Percentiles rank a stretch among this genome's conserved stretches.
phyloP scores from a whole-genome alignment of 805 yeast genomes.

The Saccharomycodes ludwigii region DNA sequence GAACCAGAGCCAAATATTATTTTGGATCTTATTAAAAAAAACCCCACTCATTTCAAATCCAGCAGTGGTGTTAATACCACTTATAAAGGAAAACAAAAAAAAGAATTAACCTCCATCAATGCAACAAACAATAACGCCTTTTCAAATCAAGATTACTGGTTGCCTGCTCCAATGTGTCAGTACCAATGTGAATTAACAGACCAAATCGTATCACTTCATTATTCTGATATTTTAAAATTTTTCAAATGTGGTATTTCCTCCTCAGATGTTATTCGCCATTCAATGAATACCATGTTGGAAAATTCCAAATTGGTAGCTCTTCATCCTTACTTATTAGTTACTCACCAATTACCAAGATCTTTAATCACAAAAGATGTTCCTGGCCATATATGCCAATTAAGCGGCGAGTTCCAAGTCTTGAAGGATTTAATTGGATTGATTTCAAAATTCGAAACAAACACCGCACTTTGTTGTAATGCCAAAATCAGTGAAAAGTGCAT shows the following conservation, averaged over 20 bases:
- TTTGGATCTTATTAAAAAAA: not conserved
- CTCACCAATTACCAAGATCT: constrained; percentile 76
- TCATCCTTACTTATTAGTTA: constrained; percentile 79
- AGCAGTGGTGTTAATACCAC: too few species aligned
- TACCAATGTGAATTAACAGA: constrained; percentile 83
- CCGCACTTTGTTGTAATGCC: constrained; percentile 61
- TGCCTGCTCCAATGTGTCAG: constrained; percentile 75
- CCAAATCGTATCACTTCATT: constrained; percentile 83
- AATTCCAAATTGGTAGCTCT: constrained; percentile 74
- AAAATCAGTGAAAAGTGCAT: constrained; percentile 14
- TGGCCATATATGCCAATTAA: constrained; percentile 54
- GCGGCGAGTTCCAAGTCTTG: constrained; percentile 73
- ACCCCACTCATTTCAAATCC: too few species aligned
- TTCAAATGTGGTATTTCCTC: constrained; percentile 45
- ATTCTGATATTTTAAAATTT: constrained; percentile 78
- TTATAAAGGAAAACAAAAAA: too few species aligned
- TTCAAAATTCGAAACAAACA: constrained; percentile 31
- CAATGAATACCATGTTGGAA: constrained; percentile 59
- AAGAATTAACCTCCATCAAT: too few species aligned
- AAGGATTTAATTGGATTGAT: constrained; percentile 50
- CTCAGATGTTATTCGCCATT: constrained; percentile 54
- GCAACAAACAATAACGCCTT: constrained; percentile 20
- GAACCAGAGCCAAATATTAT: constrained; percentile 76
- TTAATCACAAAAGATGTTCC: constrained; percentile 62
- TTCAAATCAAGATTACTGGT: constrained; percentile 66